These are phyloP conservation scores for Neonectria punicea DNA, from an alignment of 2,329 filamentous ascomycete genomes.

Conservation along the genomic window DNA sequence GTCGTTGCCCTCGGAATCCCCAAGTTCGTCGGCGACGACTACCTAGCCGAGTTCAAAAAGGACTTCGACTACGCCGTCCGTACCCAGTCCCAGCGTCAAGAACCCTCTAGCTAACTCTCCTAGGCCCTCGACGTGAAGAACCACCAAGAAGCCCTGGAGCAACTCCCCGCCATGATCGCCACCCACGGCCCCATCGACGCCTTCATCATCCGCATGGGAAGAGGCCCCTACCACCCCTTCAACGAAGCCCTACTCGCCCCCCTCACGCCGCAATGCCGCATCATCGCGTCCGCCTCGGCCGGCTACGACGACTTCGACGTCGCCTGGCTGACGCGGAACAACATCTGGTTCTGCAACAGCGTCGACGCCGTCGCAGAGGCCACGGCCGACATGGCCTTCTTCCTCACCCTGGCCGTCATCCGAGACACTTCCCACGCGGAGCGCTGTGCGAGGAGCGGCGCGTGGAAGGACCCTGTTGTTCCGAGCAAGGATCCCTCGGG, in stretches of 20 bases:
- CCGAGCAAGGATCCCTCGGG: conserved; percentile 55
- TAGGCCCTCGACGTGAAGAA: conserved; percentile 49
- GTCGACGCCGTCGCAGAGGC: conserved; percentile 64
- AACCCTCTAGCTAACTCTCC: neutral
- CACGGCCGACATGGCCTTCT: conserved; percentile 60
- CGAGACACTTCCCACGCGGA: conserved; percentile 57
- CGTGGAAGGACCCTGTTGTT: conserved; percentile 49
- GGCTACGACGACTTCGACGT: conserved; percentile 61
- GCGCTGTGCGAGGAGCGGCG: conserved; percentile 48
- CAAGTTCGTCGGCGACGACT: conserved; percentile 51
- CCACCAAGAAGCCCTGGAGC: conserved; percentile 48
- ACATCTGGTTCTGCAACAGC: conserved; percentile 65
- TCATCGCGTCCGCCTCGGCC: conserved; percentile 58
- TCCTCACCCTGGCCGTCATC: conserved; percentile 49
- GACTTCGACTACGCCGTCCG: conserved; percentile 52
- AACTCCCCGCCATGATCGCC: conserved; percentile 50
- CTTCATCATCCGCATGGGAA: conserved; percentile 62
- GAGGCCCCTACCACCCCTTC: conserved; percentile 60
- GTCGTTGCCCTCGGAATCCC: conserved; percentile 55
- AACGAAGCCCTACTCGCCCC: conserved; percentile 54
- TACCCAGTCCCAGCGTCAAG: neutral
- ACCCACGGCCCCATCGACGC: conserved; percentile 56
- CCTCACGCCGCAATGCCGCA: conserved; percentile 54
- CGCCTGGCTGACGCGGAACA: conserved; percentile 52
- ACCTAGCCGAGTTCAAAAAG: conserved; percentile 50